These are phyloP conservation scores for Gynandropsis gynandra DNA, from an alignment of 345 rosid genomes.

Conservation along the genomic window DNA sequence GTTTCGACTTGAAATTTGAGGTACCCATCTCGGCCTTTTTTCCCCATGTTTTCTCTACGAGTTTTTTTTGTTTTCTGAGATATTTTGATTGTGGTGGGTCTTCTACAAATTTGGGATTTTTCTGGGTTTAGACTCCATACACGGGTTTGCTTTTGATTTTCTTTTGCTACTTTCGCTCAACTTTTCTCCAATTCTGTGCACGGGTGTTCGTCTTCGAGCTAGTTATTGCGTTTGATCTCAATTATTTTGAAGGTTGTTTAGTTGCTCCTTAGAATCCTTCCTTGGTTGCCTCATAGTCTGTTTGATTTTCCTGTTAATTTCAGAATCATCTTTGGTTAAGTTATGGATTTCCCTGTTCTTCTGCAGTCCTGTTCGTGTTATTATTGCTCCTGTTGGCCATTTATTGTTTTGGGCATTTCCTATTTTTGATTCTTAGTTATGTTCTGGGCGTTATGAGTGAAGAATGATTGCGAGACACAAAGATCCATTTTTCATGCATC, in stretches of 20 bases:
- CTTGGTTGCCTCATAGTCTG: no score
- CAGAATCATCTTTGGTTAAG: no score
- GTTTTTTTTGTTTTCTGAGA: not conserved
- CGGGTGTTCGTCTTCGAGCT: not conserved
- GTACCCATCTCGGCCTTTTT: slow-evolving; percentile 10
- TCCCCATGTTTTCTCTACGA: not conserved
- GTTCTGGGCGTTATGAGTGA: no score
- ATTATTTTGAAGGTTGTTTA: not conserved
- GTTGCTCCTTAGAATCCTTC: no score
- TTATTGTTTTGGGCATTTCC: no score
- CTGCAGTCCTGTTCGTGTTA: no score
- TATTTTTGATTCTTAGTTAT: no score
- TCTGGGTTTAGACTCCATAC: no score
- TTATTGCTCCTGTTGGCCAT: no score
- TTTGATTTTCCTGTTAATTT: no score
- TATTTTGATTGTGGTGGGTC: not conserved
- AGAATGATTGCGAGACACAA: not conserved
- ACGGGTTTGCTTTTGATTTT: not conserved
- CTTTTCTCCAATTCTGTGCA: not conserved
- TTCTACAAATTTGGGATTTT: no score
- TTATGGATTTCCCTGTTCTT: no score
- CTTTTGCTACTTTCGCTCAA: slow-evolving; percentile 6
- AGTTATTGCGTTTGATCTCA: slow-evolving; percentile 20
- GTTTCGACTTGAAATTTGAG: slow-evolving; percentile 21
- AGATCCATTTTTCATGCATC: not conserved